Evolutionary conservation across 202 grass and related monocot genomes (phyloP).

Genomic region (Setaria italica): DNA sequence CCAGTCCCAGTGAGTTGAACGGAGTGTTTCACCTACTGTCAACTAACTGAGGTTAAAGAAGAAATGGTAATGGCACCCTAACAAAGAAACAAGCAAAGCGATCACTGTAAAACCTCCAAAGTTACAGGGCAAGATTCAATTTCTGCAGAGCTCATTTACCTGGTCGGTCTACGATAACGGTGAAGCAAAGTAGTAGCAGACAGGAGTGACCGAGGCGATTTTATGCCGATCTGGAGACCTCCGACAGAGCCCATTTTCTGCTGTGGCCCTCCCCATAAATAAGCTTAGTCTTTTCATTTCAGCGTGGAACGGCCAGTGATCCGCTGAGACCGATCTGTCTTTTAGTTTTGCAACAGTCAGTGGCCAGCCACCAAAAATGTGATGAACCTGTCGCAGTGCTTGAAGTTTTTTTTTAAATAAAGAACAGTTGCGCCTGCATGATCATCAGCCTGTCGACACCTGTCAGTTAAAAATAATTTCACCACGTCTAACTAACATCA

Average conservation of each 20-base stretch:
- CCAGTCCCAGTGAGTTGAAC: not conserved
- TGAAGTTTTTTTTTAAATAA: constrained; percentile 46
- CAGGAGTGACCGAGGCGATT: constrained; percentile 44
- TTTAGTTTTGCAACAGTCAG: constrained; percentile 41
- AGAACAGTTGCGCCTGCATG: constrained; percentile 47
- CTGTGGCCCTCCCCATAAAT: constrained; percentile 50
- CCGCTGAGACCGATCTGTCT: constrained; percentile 55
- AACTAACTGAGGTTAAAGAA: not conserved
- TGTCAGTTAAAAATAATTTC: constrained; percentile 36
- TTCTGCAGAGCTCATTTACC: not conserved
- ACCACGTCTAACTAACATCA: not conserved
- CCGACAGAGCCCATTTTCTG: constrained; percentile 56
- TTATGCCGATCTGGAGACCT: constrained; percentile 53
- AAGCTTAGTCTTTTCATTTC: constrained; percentile 55
- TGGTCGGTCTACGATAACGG: constrained; percentile 12
- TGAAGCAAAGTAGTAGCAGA: not conserved
- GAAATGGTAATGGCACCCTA: not conserved
- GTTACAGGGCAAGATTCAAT: not conserved
- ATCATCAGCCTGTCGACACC: constrained; percentile 25
- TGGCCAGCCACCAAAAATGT: constrained; percentile 36
- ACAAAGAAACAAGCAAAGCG: constrained; percentile 4
- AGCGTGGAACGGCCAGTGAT: constrained; percentile 46
- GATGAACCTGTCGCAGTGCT: constrained; percentile 12
- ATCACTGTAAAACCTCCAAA: constrained; percentile 1
- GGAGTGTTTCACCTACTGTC: not conserved